Base-by-base conservation (phyloP, 2,329 filamentous ascomycete genomes). In the Claviceps arundinis region DNA sequence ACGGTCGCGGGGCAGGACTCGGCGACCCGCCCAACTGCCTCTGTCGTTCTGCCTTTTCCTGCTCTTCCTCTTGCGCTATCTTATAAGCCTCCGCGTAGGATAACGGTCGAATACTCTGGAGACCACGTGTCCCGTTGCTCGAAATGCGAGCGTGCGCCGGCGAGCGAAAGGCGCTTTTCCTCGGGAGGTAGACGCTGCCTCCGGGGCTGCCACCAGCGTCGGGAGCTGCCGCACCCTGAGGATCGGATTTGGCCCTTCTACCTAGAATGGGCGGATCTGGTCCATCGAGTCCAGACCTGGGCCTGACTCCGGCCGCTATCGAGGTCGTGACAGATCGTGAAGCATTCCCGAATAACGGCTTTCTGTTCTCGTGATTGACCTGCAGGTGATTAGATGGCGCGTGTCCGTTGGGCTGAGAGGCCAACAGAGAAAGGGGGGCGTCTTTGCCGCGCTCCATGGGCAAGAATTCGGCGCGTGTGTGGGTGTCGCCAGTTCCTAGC, bases 1-100 rank as follows among this genome's bases (percentile, higher is more conserved):
- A 73, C 7, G 65, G 59, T 37, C 75, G 65, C 1, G 75, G 75
- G 1, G 75, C 75, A 0, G 75, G 75, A 51, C 75, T 78, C 1
- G 75, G 75, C 2, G 74, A 77, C 17, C 68, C 74, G 54, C 72
- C 70, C n/a, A 61, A 58, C 54, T 30, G 62, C 56, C 53, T 52
- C n/a, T 55, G 56, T n/a, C 54, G 52, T 16, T 60, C 56, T 30
- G 57, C 62, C n/a, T 60, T 56, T 41, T 60, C 60, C 38, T 59
- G 61, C 50, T 67, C 67, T 37, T 58, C 67, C 37, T 58, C 58
- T 38, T 59, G 62, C 4, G 65, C 68, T 42, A 64, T 53, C 45
- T 51, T 59, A 57, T 69, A 73, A 6, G 73, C 73, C 44, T 76
- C 73, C 16, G 63, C 56, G 17, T 76, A 58, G 3, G 68, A 68